A percentile compares a stretch with the other conserved stretches of the same genome.
These are phyloP conservation scores for Eucalyptus curtisii DNA, from an alignment of 345 rosid species.

Conservation along the genomic window DNA sequence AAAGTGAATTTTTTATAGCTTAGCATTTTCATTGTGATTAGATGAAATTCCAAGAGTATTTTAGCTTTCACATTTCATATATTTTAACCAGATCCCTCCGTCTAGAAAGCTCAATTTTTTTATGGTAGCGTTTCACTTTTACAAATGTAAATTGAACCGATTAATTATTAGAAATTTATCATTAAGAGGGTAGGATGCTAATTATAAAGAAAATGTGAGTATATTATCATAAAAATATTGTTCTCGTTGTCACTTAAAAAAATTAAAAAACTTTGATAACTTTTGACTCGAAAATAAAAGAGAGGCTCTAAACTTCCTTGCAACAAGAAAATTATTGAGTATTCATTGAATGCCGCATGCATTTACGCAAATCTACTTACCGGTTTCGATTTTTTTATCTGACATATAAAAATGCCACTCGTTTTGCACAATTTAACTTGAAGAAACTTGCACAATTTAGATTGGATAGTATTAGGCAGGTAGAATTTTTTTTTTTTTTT, in stretches of 20 bases:
- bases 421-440: accelerated
- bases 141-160: neutral
- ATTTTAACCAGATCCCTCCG: neutral
- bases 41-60: too few species aligned
- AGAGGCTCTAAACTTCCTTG: neutral
- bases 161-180: neutral
- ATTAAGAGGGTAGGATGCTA: neutral
- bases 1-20: neutral
- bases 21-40: neutral
- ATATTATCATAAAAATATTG: neutral
- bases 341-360: too few species aligned
- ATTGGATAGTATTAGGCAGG: accelerated
- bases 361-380: too few species aligned
- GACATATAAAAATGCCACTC: too few species aligned
- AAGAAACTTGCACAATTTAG: too few species aligned
- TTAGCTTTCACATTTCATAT: neutral
- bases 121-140: neutral
- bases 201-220: neutral
- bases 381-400: too few species aligned
- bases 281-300: neutral
- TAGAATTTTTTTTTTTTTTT: too few species aligned
- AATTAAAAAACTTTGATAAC: too few species aligned
- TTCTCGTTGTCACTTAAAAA: neutral
- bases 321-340: too few species aligned
- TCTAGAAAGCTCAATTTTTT: neutral